Conservation (phyloP, 2,329 filamentous ascomycete species). For the Aspergillus terreus region DNA sequence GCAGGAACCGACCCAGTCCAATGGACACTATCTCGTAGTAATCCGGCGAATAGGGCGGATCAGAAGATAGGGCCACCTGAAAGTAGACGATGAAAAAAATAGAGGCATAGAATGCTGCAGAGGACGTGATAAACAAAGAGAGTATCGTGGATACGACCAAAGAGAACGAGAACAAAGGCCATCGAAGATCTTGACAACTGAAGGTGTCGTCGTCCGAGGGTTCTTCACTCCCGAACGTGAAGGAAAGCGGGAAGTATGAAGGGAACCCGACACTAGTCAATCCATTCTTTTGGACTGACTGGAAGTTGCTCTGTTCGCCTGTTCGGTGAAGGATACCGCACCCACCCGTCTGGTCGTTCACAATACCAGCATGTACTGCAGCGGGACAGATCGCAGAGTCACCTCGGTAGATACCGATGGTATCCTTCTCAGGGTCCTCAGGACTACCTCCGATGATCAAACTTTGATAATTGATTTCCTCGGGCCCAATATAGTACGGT, state of each 20-base stretch:
- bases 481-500: slow-evolving; percentile 55
- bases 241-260: slow-evolving; percentile 57
- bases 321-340: slow-evolving; percentile 54
- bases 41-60: slow-evolving; percentile 53
- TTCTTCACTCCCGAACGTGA: slow-evolving; percentile 47
- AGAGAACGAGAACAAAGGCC: slow-evolving; percentile 55
- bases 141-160: slow-evolving; percentile 52
- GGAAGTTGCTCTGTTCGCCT: slow-evolving; percentile 50
- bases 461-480: slow-evolving; percentile 52
- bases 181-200: slow-evolving; percentile 55
- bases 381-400: slow-evolving; percentile 61
- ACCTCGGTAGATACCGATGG: slow-evolving; percentile 52
- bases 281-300: slow-evolving; percentile 44
- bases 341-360: slow-evolving; percentile 52
- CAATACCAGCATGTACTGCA: slow-evolving; percentile 58
- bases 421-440: slow-evolving; percentile 32
- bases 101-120: slow-evolving; percentile 54
- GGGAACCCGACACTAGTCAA: slow-evolving; percentile 53
- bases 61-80: slow-evolving; percentile 58
- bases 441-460: slow-evolving; percentile 54
- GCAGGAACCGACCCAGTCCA: slow-evolving; percentile 55
- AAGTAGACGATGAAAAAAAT: slow-evolving; percentile 56
- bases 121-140: slow-evolving; percentile 55
- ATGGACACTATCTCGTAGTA: slow-evolving; percentile 54
- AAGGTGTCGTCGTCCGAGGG: slow-evolving; percentile 4